These are phyloP conservation scores for Suillus occidentalis DNA, from an alignment of 768 basidiomycete species.

Conservation along the genomic window DNA sequence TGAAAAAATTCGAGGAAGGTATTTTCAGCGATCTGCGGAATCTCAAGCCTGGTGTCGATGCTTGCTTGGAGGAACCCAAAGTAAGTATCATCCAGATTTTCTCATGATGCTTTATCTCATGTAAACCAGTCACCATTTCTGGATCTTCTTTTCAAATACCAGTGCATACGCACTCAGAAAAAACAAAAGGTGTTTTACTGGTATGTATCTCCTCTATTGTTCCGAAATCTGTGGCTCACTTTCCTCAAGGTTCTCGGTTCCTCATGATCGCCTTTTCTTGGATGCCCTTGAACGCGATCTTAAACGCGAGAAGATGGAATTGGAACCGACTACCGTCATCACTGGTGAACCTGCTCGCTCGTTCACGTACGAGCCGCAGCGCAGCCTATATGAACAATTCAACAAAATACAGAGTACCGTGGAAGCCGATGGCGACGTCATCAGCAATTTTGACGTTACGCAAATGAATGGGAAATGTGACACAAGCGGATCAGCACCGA, in stretches of 20 bases:
- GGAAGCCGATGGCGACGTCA: conserved; percentile 19
- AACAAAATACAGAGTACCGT: conserved; percentile 41
- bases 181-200: conserved; percentile 99
- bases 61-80: conserved; percentile 95
- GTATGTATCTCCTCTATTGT: conserved; percentile 36
- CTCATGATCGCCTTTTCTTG: conserved; percentile 94
- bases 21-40: conserved; percentile 93
- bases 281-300: conserved; percentile 96
- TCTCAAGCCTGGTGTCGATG: conserved; percentile 90
- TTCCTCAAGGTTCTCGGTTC: conserved; percentile 83
- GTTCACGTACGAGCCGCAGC: conserved; percentile 85
- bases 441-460: conserved; percentile 3
- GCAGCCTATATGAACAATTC: conserved; percentile 89
- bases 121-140: conserved; percentile 78
- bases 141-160: conserved; percentile 92
- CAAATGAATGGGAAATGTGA: conserved; percentile 18
- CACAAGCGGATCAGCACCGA: conserved; percentile 9
- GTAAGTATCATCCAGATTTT: conserved; percentile 39
- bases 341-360: conserved; percentile 82
- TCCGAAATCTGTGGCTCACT: not conserved
- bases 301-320: conserved; percentile 91
- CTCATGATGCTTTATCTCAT: conserved; percentile 10
- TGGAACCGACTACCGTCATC: conserved; percentile 78
- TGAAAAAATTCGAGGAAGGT: conserved; percentile 98
- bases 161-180: conserved; percentile 97